phyloP scores from a whole-genome alignment of 2,329 filamentous ascomycete genomes.

The Calonectria hawksworthii region DNA sequence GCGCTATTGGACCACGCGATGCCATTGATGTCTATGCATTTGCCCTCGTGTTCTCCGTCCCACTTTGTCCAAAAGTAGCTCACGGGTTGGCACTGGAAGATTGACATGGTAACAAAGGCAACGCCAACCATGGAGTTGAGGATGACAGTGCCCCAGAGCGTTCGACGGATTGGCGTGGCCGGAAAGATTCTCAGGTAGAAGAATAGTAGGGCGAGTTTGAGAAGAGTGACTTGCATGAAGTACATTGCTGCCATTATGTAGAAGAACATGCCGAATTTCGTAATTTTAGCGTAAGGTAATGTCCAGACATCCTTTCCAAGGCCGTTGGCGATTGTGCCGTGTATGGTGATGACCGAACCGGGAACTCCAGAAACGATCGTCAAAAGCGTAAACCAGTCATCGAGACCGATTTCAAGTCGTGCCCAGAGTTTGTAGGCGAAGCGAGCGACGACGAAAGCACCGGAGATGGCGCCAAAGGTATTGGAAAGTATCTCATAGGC shows the following conservation, averaged over 20 bases:
- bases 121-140: conserved; percentile 57
- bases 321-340: conserved; percentile 55
- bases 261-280: conserved; percentile 58
- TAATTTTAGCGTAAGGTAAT: conserved; percentile 56
- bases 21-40: conserved; percentile 63
- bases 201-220: conserved; percentile 67
- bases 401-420: conserved; percentile 53
- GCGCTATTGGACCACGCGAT: conserved; percentile 49
- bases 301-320: conserved; percentile 67
- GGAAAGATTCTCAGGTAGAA: conserved; percentile 71
- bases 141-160: conserved; percentile 58
- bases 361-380: conserved; percentile 48
- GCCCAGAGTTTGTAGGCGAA: conserved; percentile 53
- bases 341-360: conserved; percentile 47
- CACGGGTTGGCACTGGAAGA: conserved; percentile 68
- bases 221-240: conserved; percentile 60
- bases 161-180: conserved; percentile 49
- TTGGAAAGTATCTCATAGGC: conserved; percentile 51
- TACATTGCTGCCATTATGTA: conserved; percentile 61
- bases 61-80: conserved; percentile 67
- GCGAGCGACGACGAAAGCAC: conserved; percentile 58
- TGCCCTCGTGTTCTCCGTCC: conserved; percentile 61
- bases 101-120: conserved; percentile 57
- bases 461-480: conserved; percentile 52
- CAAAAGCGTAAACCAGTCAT: conserved; percentile 54